Conservation (phyloP, 2,329 filamentous ascomycete species). For the Pestalotiopsis sp. region DNA sequence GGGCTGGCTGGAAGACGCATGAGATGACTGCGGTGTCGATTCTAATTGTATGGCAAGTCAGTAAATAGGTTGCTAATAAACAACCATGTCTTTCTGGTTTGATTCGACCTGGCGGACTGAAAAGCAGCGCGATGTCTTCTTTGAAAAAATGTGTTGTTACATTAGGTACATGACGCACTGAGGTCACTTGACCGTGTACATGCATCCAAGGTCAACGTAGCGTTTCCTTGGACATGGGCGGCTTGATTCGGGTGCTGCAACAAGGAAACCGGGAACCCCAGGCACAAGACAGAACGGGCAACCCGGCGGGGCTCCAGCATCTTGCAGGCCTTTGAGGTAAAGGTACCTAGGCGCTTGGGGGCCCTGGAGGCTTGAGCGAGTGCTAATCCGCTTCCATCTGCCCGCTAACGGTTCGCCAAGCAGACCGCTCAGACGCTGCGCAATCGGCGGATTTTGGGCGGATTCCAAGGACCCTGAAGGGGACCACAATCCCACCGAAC, state of each 20-base stretch:
- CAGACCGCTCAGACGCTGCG: background rate
- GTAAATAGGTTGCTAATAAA: conserved; percentile 16
- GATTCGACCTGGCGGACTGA: too few species aligned
- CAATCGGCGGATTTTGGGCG: background rate
- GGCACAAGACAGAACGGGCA: background rate
- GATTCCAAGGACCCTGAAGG: background rate
- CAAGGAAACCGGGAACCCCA: conserved; percentile 5
- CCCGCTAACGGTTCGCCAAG: background rate
- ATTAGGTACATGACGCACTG: conserved; percentile 6
- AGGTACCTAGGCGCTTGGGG: background rate
- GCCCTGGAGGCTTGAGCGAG: background rate
- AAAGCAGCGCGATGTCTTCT: background rate
- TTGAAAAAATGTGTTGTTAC: background rate
- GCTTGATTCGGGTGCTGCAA: background rate
- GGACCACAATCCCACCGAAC: background rate
- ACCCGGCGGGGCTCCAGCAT: background rate
- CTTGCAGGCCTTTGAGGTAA: background rate
- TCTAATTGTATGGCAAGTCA: conserved; percentile 24
- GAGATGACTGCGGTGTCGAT: conserved; percentile 24
- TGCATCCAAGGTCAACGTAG: background rate
- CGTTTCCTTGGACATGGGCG: background rate
- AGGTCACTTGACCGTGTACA: background rate
- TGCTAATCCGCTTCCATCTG: background rate
- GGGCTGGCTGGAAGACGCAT: conserved; percentile 42
- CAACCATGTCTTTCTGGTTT: conserved; percentile 5